These are phyloP conservation scores for Metroxylon sagu DNA, from an alignment of 176 grass and related monocot species.

Conservation along the genomic window DNA sequence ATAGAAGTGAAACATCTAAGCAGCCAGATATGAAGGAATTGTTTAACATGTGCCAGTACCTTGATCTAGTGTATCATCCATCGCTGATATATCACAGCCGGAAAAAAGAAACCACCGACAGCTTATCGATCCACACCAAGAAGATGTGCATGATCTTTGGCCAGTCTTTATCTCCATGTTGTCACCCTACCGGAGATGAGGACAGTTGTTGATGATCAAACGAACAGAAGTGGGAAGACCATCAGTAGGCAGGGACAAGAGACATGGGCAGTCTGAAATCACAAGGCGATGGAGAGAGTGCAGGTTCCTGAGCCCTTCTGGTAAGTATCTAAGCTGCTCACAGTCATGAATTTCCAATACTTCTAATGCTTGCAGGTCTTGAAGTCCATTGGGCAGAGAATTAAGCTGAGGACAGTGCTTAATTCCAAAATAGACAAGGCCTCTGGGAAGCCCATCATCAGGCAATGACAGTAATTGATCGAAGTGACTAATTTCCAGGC, in stretches of 20 bases:
- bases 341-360: conserved; percentile 30
- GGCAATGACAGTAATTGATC: conserved; percentile 15
- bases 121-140: too few relatives aligned
- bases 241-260: conserved; percentile 3
- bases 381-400: conserved; percentile 23
- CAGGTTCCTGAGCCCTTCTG: conserved; percentile 18
- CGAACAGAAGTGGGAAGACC: conserved; percentile 17
- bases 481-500: conserved; percentile 35
- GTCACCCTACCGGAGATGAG: too few relatives aligned
- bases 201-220: conserved; percentile 24
- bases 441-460: conserved; percentile 23
- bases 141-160: too few relatives aligned
- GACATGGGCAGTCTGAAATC: conserved; percentile 28
- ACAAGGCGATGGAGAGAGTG: conserved; percentile 9
- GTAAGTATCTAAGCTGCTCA: conserved; percentile 8
- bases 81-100: too few relatives aligned
- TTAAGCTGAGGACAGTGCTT: too few relatives aligned
- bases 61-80: too few relatives aligned
- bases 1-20: too few relatives aligned
- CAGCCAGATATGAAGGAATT: too few relatives aligned
- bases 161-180: too few relatives aligned
- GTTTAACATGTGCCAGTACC: too few relatives aligned
- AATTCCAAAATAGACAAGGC: conserved; percentile 12
- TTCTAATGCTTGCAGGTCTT: conserved; percentile 25
- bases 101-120: too few relatives aligned